These are phyloP conservation scores for Trichoderma sp. DNA, from an alignment of 2,329 filamentous ascomycete genomes.

Conservation along the genomic window DNA sequence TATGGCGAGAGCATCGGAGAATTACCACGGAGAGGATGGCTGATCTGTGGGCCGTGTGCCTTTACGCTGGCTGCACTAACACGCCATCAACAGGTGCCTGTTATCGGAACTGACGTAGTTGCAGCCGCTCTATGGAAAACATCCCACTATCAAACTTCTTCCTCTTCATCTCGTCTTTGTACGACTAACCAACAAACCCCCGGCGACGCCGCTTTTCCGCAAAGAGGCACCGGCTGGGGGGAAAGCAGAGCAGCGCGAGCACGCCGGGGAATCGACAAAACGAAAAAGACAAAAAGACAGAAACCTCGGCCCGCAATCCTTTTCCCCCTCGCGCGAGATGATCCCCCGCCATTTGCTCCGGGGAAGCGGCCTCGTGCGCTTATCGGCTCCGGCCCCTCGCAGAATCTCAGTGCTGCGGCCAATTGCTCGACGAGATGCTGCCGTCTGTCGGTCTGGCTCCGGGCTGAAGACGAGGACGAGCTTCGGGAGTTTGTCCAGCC, in stretches of 20 bases:
- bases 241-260: background rate
- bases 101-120: slow-evolving; percentile 5
- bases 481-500: slow-evolving; percentile 19
- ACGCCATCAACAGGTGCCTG: background rate
- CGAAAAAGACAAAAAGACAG: background rate
- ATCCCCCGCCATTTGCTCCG: slow-evolving; percentile 8
- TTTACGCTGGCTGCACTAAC: background rate
- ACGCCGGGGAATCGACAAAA: background rate
- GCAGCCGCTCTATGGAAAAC: background rate
- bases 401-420: background rate
- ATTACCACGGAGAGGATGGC: background rate
- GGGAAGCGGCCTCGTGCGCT: background rate
- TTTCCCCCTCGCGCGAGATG: slow-evolving; percentile 4
- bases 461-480: background rate
- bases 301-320: background rate
- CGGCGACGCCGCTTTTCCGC: slow-evolving; percentile 12
- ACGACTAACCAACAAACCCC: slow-evolving; percentile 6
- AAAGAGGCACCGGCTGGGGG: slow-evolving; percentile 19
- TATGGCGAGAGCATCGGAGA: background rate
- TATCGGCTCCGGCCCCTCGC: background rate
- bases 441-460: background rate
- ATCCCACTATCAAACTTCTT: background rate
- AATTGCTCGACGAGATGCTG: background rate
- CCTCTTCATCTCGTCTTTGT: background rate
- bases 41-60: background rate